phyloP scores from a whole-genome alignment of 768 basidiomycete species.

The Suillus occidentalis region DNA sequence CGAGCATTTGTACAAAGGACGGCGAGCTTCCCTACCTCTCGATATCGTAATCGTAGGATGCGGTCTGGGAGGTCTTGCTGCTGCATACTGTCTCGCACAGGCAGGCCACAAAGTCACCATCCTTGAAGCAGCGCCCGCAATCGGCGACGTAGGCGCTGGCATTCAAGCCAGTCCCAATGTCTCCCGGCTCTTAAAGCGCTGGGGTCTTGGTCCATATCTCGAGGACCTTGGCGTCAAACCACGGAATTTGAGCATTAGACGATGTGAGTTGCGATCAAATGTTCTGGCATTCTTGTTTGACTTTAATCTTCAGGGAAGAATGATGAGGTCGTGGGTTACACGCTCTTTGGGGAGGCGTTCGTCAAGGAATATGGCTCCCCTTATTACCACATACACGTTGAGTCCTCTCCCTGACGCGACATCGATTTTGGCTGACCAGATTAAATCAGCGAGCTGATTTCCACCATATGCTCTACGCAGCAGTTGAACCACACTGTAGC shows the following conservation, averaged over 20 bases:
- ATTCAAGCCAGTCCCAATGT: slow-evolving; percentile 49
- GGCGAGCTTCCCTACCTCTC: slow-evolving; percentile 26
- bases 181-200: slow-evolving; percentile 45
- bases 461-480: slow-evolving; percentile 37
- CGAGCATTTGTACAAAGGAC: slow-evolving; percentile 23
- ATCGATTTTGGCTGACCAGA: background rate
- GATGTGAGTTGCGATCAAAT: slow-evolving; percentile 34
- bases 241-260: slow-evolving; percentile 37
- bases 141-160: slow-evolving; percentile 52
- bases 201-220: slow-evolving; percentile 49
- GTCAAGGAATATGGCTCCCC: slow-evolving; percentile 34
- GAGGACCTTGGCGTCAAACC: slow-evolving; percentile 41
- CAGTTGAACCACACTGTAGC: slow-evolving; percentile 37
- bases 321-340: slow-evolving; percentile 37
- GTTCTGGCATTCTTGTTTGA: background rate
- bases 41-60: slow-evolving; percentile 49
- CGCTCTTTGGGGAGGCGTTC: slow-evolving; percentile 36
- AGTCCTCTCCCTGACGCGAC: background rate
- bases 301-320: slow-evolving; percentile 25
- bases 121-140: slow-evolving; percentile 40
- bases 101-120: slow-evolving; percentile 52
- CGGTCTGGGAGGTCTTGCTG: slow-evolving; percentile 50
- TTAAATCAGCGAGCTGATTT: slow-evolving; percentile 45
- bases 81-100: slow-evolving; percentile 45
- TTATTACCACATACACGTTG: slow-evolving; percentile 37